These are phyloP conservation scores for Populus hybrid DNA, from an alignment of 441 rosid species.

Conservation along the genomic window DNA sequence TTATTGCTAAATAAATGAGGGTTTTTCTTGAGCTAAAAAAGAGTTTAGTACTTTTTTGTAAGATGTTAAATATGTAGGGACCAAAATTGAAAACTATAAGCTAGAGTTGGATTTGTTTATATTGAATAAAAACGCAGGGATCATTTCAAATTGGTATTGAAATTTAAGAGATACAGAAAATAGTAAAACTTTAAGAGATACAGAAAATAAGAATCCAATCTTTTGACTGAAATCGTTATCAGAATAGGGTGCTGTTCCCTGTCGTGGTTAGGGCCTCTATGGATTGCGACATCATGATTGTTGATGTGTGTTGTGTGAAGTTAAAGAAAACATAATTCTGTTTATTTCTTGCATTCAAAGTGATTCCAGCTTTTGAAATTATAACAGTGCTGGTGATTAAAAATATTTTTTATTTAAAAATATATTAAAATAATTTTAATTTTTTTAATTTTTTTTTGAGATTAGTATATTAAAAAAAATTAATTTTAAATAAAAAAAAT, in stretches of 20 bases:
- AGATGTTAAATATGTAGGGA: not conserved
- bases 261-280: too few relatives aligned
- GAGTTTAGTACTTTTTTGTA: not conserved
- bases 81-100: not conserved
- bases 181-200: not conserved
- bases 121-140: not conserved
- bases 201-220: not conserved
- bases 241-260: not conserved
- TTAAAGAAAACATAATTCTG: not conserved
- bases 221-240: not conserved
- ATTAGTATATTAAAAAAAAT: too few relatives aligned
- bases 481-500: too few relatives aligned
- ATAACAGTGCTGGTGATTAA: accelerated
- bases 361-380: too few relatives aligned
- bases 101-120: not conserved
- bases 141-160: too few relatives aligned
- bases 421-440: too few relatives aligned
- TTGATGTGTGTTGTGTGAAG: not conserved
- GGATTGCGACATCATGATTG: not conserved
- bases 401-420: too few relatives aligned
- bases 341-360: too few relatives aligned
- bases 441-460: too few relatives aligned
- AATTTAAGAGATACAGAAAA: too few relatives aligned
- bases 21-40: too few relatives aligned
- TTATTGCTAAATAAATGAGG: too few relatives aligned